Conservation (phyloP, 805 yeast genomes). For the Lipomyces kockii region DNA sequence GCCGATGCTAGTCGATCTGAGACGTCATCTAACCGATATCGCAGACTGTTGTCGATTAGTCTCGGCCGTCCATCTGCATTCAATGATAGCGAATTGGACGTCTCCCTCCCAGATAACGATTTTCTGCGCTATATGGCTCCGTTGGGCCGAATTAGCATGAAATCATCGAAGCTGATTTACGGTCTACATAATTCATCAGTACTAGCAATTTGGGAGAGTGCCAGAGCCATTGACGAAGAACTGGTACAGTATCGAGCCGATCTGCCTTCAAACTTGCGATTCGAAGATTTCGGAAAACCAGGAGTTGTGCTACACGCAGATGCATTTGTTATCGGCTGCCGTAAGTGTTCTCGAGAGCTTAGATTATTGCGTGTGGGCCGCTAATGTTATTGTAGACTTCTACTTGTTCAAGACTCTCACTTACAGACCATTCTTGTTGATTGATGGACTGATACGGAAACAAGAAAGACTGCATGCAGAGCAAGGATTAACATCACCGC, state of each 20-base stretch:
- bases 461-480: slow-evolving; percentile 15
- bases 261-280: slow-evolving; percentile 25
- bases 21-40: neutral
- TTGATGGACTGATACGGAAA: slow-evolving; percentile 25
- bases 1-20: neutral
- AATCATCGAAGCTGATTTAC: slow-evolving; percentile 27
- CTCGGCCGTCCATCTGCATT: slow-evolving; percentile 35
- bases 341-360: slow-evolving; percentile 17
- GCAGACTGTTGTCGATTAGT: slow-evolving; percentile 18
- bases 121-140: slow-evolving; percentile 33
- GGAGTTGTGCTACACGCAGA: slow-evolving; percentile 31
- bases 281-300: slow-evolving; percentile 35
- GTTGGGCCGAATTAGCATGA: slow-evolving; percentile 26
- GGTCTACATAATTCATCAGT: slow-evolving; percentile 27
- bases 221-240: slow-evolving; percentile 25
- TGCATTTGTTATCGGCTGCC: slow-evolving; percentile 34
- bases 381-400: slow-evolving; percentile 17
- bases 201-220: slow-evolving; percentile 28
- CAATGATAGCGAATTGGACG: slow-evolving; percentile 26
- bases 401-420: slow-evolving; percentile 33
- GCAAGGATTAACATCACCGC: slow-evolving; percentile 20
- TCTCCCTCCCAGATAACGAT: slow-evolving; percentile 26
- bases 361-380: neutral
- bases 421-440: slow-evolving; percentile 32
- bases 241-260: slow-evolving; percentile 14